Percentiles rank a stretch among this genome's conserved stretches.
Conservation (phyloP, 202 grass and related monocot species). For the Thinopyrum obtusiflorum region DNA sequence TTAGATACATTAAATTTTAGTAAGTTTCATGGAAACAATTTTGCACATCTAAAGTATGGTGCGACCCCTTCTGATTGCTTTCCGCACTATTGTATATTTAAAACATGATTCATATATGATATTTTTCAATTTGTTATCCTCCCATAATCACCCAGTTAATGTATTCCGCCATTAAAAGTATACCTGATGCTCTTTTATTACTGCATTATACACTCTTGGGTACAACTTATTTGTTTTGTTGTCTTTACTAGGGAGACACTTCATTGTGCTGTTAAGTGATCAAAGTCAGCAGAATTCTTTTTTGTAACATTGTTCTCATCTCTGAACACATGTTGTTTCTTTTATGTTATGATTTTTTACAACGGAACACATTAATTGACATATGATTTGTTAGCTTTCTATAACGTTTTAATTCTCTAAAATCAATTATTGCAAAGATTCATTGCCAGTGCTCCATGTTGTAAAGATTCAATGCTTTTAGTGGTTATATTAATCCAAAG, state of each 20-base stretch:
- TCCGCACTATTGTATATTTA: constrained; percentile 12
- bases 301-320: too few relatives aligned
- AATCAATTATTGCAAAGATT: too few relatives aligned
- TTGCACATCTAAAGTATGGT: constrained; percentile 67
- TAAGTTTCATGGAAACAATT: constrained; percentile 15
- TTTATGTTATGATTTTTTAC: too few relatives aligned
- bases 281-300: too few relatives aligned
- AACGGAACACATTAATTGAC: too few relatives aligned
- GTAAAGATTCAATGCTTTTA: too few relatives aligned
- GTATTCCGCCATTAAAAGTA: not conserved
- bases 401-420: too few relatives aligned
- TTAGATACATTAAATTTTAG: constrained; percentile 21
- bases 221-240: not conserved
- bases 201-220: not conserved
- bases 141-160: not conserved
- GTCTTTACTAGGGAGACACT: not conserved
- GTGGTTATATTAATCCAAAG: too few relatives aligned
- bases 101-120: not conserved
- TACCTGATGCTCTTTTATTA: not conserved
- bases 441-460: too few relatives aligned
- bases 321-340: too few relatives aligned
- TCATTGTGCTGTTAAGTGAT: not conserved
- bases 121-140: constrained; percentile 4
- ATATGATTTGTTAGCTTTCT: too few relatives aligned
- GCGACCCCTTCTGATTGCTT: constrained; percentile 80